A percentile compares a stretch with the other conserved stretches of the same genome.
These are phyloP conservation scores for Porphyrellus cyaneotinctus DNA, from an alignment of 768 basidiomycete genomes.

Conservation along the genomic window DNA sequence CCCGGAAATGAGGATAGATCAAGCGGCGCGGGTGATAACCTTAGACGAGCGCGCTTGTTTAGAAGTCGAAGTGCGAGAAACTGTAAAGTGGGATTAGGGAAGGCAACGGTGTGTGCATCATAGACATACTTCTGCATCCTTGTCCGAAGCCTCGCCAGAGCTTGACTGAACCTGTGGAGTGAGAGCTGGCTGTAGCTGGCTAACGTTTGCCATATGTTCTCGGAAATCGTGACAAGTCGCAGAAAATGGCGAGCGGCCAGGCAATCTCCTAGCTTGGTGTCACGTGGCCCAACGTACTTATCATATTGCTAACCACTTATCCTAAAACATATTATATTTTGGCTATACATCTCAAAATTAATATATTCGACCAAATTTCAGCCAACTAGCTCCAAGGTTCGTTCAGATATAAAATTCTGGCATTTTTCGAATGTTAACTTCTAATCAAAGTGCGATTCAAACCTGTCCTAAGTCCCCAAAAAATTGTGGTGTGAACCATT, in stretches of 20 bases:
- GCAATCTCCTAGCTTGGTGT: neutral
- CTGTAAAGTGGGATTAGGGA: conserved; percentile 23
- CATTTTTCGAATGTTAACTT: too few species aligned
- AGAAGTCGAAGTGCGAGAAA: conserved; percentile 39
- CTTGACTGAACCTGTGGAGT: conserved; percentile 22
- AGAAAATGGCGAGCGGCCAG: neutral
- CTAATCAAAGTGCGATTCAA: too few species aligned
- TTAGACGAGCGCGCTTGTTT: conserved; percentile 62
- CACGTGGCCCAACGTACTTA: neutral
- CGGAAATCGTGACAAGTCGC: neutral
- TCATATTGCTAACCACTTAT: too few species aligned
- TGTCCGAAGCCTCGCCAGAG: conserved; percentile 26
- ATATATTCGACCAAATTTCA: too few species aligned
- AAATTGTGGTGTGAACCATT: too few species aligned
- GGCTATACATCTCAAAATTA: too few species aligned
- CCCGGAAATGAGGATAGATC: conserved; percentile 39
- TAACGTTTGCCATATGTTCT: conserved; percentile 28
- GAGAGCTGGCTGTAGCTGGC: conserved; percentile 28
- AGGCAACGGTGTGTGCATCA: neutral
- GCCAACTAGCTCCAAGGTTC: too few species aligned
- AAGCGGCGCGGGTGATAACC: conserved; percentile 52
- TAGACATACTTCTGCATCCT: conserved; percentile 29
- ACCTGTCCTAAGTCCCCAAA: too few species aligned
- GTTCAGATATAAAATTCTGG: too few species aligned
- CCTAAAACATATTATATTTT: too few species aligned